phyloP scores from a whole-genome alignment of 2,329 filamentous ascomycete genomes.

The Rhynchosporium secalis region DNA sequence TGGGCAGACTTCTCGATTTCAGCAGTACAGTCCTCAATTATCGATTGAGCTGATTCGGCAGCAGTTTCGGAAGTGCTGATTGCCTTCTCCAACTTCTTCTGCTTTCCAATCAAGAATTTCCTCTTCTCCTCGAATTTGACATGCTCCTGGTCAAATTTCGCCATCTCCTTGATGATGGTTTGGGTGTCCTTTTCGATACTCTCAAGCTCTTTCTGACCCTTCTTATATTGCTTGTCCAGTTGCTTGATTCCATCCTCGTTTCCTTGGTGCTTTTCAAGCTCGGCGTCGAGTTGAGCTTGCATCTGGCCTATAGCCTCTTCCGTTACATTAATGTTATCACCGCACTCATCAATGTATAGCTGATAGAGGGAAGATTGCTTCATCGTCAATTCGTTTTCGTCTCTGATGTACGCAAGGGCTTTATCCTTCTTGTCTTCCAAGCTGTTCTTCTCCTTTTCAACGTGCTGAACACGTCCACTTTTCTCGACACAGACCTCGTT shows the following conservation, averaged over 20 bases:
- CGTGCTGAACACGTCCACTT: conserved; percentile 90
- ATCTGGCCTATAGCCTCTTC: conserved; percentile 90
- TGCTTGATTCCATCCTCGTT: conserved; percentile 88
- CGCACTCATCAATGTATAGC: conserved; percentile 83
- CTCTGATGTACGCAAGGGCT: conserved; percentile 81
- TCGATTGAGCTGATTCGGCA: conserved; percentile 70
- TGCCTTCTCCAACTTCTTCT: conserved; percentile 91
- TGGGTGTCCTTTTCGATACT: conserved; percentile 80
- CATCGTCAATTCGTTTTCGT: conserved; percentile 87
- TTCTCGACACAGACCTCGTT: conserved; percentile 97
- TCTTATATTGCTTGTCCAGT: conserved; percentile 80
- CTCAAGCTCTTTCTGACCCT: conserved; percentile 81
- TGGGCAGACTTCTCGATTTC: conserved; percentile 75
- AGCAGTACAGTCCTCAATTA: conserved; percentile 73
- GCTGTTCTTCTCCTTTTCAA: conserved; percentile 92
- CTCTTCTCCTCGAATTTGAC: conserved; percentile 98
- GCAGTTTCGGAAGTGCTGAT: conserved; percentile 75
- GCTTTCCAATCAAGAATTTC: conserved; percentile 88
- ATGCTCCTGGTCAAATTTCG: conserved; percentile 91
- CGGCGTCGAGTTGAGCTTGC: conserved; percentile 80
- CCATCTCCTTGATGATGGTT: conserved; percentile 77
- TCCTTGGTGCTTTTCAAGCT: conserved; percentile 89
- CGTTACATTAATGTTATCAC: conserved; percentile 84
- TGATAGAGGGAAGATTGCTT: conserved; percentile 95
- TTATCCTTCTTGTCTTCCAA: conserved; percentile 97